Evolutionary conservation across 2,329 filamentous ascomycete species (phyloP), one percentile per base, ranked within the genome.

Genomic region (Lecanosticta acicola): DNA sequence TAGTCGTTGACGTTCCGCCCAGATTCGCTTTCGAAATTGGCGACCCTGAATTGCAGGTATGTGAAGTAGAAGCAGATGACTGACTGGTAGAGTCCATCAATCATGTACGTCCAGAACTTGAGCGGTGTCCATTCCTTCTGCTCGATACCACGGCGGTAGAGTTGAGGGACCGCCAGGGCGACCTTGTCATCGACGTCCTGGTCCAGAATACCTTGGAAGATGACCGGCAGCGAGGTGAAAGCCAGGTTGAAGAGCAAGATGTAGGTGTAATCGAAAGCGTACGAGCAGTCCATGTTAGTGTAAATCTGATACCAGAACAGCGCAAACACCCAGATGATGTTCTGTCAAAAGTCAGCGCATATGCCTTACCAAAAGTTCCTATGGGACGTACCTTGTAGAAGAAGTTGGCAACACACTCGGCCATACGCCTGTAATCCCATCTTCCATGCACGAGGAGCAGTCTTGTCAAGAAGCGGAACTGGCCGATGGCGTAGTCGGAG

Each of bases 291-390:
- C 66, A 94, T 96, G 69, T 94, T 85, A 74, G 86, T 88, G 69
- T 85, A 98, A 44, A 95, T 87, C 65, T 94, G 89, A 69, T 87
- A 98, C 91, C 91, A 97, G 77, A 97, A 96, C 48, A 98, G 85
- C 35, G 85, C 80, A 63, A 96, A 91, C 0, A 88, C 93, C 93
- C 93, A 98, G 42, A 97, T 85, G 69, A 98, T 85, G 73, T 97
- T 98, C 84, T 83, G 56, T 16, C 46, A 19, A 38, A 16, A 3
- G 51, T 67, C 48, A 69, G 64, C 54, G 57, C 11, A 16, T 32
- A 9, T n/a, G n/a, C 33, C 14, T 43, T 8, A 45, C 36, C 3
- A 33, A 32, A 7, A 13, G 36, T 11, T 11, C n/a, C 18, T 17
- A 32, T 19, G 16, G 5, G 16, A 26, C 35, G 14, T 65, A 81